Base-by-base conservation (phyloP, 148 eudicot genomes). In the Vaccinium corymbosum region DNA sequence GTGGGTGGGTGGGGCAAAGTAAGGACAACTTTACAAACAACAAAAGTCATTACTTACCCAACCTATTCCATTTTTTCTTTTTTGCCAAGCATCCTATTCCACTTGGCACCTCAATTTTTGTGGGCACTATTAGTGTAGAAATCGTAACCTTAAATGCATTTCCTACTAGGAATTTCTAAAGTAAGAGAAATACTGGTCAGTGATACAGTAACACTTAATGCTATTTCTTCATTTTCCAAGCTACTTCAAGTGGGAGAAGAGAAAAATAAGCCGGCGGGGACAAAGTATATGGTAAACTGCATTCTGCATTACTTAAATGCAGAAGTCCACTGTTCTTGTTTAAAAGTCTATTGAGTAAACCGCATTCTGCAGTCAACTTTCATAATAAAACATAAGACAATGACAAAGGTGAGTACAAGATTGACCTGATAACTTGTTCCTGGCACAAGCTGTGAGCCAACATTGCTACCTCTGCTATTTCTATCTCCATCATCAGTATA, bases 371-470 rank as follows among this genome's bases (percentile, higher is more conserved):
- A n/a, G 22, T 50, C 16, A 42, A 84, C 48, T 48, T 38, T 64
- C 20, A 32, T 19, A 71, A 84, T 15, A 73, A 32, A 38, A 9
- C 75, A 22, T n/a, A 46, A 25, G 57, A 53, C 15, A 64, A 68
- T 35, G 71, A 66, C 32, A 48, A 49, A 29, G 14, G 29, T 35
- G 53, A 76, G 61, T 55, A 22, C 35, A 83, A 27, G 20, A 76
- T 20, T 66, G 83, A 94, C 98, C 98, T 93, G 94, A 35, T 84
- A 49, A 86, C 51, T 87, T 81, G 76, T 85, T 81, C 79, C 92
- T 51, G 88, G 84, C 72, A 82, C 80, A 87, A 74, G 38, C 81
- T 84, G 84, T 13, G 86, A 82, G 1, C 66, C 87, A 81, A 80
- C 91, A 83, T 78, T 85, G 86, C 84, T 84, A 83, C 49, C 84